phyloP scores from a whole-genome alignment of 1,284 basidiomycete genomes.

The Ustilago lituana region DNA sequence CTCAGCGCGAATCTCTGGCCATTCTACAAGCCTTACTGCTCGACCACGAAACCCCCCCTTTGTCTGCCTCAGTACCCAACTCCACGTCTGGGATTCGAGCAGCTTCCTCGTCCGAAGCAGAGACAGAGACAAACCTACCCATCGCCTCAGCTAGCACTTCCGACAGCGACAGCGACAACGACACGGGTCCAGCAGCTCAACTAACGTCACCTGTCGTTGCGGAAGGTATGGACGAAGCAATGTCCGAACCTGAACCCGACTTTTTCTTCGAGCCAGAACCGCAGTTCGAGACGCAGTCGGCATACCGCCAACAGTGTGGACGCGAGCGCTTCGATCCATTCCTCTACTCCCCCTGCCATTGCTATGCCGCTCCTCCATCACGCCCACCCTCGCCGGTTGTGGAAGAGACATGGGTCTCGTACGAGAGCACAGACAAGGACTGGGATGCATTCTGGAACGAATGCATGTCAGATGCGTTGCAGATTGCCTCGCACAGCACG shows the following conservation, averaged over 20 bases:
- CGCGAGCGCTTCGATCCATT: conserved; percentile 5
- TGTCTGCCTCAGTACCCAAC: too few relatives aligned
- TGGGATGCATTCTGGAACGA: conserved; percentile 11
- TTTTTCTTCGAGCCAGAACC: conserved; percentile 3
- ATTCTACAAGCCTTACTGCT: conserved; percentile 7
- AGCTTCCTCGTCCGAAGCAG: too few relatives aligned
- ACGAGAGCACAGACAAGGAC: not conserved
- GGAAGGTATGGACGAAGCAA: too few relatives aligned
- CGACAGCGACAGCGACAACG: too few relatives aligned
- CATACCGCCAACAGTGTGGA: not conserved
- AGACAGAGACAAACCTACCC: too few relatives aligned
- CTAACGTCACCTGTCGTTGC: too few relatives aligned
- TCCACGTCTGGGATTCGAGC: too few relatives aligned
- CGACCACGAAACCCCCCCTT: too few relatives aligned
- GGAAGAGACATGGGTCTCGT: too few relatives aligned
- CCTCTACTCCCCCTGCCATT: conserved; percentile 22
- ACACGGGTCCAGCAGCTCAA: too few relatives aligned
- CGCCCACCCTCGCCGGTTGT: too few relatives aligned
- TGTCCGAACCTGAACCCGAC: conserved; percentile 16
- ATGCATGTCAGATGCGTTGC: conserved; percentile 16
- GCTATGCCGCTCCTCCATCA: not conserved
- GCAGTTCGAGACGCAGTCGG: not conserved
- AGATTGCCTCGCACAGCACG: conserved; percentile 8
- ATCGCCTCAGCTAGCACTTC: too few relatives aligned
- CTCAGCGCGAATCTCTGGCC: conserved; percentile 1